A percentile compares a stretch with the other conserved stretches of the same genome.
Evolutionary conservation across 345 rosid genomes (phyloP).

Genomic region (Euphorbia peplus): DNA sequence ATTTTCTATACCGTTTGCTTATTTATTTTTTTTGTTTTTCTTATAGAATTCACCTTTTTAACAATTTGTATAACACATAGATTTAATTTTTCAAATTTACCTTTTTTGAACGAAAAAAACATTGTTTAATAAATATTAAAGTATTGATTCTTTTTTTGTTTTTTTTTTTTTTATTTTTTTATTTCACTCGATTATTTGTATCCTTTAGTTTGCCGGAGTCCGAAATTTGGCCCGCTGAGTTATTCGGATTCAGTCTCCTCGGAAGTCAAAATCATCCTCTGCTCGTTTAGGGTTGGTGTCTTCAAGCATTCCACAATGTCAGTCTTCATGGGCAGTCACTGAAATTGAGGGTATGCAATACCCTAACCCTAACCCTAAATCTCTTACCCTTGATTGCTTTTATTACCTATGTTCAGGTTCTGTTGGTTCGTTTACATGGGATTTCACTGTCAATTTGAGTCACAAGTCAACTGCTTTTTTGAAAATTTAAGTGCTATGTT

Average conservation of each 20-base stretch:
- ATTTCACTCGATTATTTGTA: too few species aligned
- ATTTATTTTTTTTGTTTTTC: too few species aligned
- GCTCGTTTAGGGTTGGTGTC: background rate
- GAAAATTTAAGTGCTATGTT: background rate
- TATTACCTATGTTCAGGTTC: background rate
- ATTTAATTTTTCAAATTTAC: too few species aligned
- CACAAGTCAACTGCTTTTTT: background rate
- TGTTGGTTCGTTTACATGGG: background rate
- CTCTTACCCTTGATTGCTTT: background rate
- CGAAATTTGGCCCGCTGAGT: background rate
- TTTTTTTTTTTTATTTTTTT: too few species aligned
- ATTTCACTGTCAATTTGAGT: background rate
- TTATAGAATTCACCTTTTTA: too few species aligned
- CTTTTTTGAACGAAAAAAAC: too few species aligned
- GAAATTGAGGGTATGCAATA: background rate
- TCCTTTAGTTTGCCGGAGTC: too few species aligned
- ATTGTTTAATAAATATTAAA: too few species aligned
- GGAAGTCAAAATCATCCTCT: background rate
- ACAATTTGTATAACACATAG: too few species aligned
- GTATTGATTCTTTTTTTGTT: too few species aligned
- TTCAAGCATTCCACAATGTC: background rate
- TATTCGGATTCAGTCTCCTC: background rate
- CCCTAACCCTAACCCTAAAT: background rate
- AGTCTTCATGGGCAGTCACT: background rate
- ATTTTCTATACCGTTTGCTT: too few species aligned